Evolutionary conservation across 2,329 filamentous ascomycete genomes (phyloP), one percentile per base, ranked within the genome.

Genomic region (Aaosphaeria arxii): DNA sequence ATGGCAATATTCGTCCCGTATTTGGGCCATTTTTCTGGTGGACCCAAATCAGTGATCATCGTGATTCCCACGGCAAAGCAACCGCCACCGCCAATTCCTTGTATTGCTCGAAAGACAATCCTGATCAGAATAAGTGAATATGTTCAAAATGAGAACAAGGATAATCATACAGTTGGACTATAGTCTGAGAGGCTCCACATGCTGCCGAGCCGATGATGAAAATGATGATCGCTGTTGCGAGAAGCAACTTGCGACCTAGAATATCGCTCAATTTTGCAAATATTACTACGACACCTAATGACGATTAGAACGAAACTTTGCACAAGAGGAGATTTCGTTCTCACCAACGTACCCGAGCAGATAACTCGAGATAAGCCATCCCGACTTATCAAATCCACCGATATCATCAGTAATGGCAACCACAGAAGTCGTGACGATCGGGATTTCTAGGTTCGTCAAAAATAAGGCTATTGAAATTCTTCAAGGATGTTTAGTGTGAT

Each of bases 21-120:
- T 1, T 11, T 28, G 2, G 50, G 40, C 11, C 35, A 51, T 33
- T 51, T 47, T 32, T 42, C 28, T n/a, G 36, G 40, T 2, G 50
- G 53, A 2, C 62, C 53, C n/a, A 67, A 55, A 30, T 68, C 65
- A 30, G 58, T 59, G 5, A 59, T 46, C 31, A 65, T 56, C 17
- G 61, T 36, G 11, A 59, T 58, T 17, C 55, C 51, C 5, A 69
- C 43, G 7, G 61, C 54, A 40, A 61, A 69, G 32, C 52, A 50
- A n/a, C 64, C 65, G 1, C 55, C 57, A 5, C 57, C 63, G 4
- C 65, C 53, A 7, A 55, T 36, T 4, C 53, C 53, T 35, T 55
- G 50, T 29, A 53, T 53, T 6, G 53, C 48, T 9, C 50, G 48
- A 30, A 51, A 44, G 24, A 48, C 42, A 13, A 48, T 51, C 28